A percentile compares a stretch with the other conserved stretches of the same genome.
Evolutionary conservation across 1,284 basidiomycete genomes (phyloP).

Genomic region (Pseudozyma hubeiensis): DNA sequence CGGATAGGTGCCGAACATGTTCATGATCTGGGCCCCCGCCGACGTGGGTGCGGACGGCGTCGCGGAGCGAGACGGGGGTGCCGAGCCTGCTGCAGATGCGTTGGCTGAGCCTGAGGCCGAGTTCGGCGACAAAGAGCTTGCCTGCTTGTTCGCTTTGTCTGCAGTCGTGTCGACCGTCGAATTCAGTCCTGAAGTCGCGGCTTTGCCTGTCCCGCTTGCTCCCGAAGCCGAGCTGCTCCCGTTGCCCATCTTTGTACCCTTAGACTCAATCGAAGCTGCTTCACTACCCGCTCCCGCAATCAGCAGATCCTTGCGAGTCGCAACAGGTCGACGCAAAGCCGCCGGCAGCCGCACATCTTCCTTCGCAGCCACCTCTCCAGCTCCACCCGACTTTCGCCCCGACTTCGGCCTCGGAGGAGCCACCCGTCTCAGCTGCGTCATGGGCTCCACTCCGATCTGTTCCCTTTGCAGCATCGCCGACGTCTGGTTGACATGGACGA

Average conservation of each 20-base stretch:
- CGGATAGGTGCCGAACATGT: conserved; percentile 58
- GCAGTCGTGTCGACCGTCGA: conserved; percentile 1
- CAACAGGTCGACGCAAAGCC: conserved; percentile 31
- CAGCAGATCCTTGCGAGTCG: conserved; percentile 22
- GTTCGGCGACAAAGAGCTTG: conserved; percentile 5
- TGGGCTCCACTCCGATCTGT: conserved; percentile 42
- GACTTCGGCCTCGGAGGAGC: conserved; percentile 30
- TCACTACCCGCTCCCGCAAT: background rate
- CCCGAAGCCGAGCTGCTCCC: background rate
- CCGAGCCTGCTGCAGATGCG: conserved; percentile 34
- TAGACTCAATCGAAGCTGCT: conserved; percentile 1
- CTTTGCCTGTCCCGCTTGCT: background rate
- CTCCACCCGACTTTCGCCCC: conserved; percentile 26
- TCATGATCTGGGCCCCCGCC: conserved; percentile 53
- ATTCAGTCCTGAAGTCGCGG: background rate
- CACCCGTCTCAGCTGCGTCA: conserved; percentile 40
- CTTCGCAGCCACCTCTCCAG: background rate
- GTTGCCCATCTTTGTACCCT: conserved; percentile 2
- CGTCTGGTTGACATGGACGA: conserved; percentile 62
- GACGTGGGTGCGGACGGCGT: conserved; percentile 42
- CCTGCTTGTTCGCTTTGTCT: conserved; percentile 20
- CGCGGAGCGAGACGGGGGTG: conserved; percentile 31
- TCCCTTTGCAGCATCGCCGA: conserved; percentile 63
- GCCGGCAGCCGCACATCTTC: conserved; percentile 34
- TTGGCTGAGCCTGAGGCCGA: conserved; percentile 16